Evolutionary conservation across 2,329 filamentous ascomycete species (phyloP).

Genomic region (Beauveria brongniartii): DNA sequence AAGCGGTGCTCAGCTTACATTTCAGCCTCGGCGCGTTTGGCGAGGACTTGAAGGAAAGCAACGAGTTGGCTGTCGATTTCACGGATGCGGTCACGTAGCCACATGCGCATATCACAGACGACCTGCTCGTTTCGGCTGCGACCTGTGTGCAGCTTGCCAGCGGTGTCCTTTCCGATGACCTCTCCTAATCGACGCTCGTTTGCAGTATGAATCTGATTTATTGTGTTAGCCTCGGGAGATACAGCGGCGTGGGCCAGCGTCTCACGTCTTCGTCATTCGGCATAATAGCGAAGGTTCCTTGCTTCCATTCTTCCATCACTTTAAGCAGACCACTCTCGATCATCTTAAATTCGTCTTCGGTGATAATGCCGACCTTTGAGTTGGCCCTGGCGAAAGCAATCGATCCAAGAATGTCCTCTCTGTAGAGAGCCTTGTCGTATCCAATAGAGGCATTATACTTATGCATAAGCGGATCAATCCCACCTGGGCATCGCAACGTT

Average conservation of each 20-base stretch:
- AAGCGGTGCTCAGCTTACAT: conserved; percentile 30
- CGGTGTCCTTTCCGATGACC: conserved; percentile 76
- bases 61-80: conserved; percentile 61
- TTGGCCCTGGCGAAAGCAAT: conserved; percentile 82
- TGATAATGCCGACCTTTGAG: conserved; percentile 65
- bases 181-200: conserved; percentile 70
- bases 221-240: conserved; percentile 15
- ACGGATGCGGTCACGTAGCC: conserved; percentile 68
- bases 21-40: conserved; percentile 62
- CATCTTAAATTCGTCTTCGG: conserved; percentile 59
- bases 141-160: conserved; percentile 82
- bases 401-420: conserved; percentile 71
- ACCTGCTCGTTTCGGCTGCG: conserved; percentile 88
- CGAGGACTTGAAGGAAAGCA: conserved; percentile 61
- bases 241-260: conserved; percentile 3
- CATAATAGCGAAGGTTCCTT: conserved; percentile 42
- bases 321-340: conserved; percentile 65
- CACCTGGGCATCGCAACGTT: conserved; percentile 43
- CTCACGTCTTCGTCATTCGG: conserved; percentile 46
- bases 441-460: conserved; percentile 73
- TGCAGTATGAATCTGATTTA: conserved; percentile 48
- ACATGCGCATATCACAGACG: conserved; percentile 83
- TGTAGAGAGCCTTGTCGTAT: conserved; percentile 72
- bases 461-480: conserved; percentile 77
- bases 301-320: conserved; percentile 48